A percentile compares a stretch with the other conserved stretches of the same genome.
Conservation (phyloP, 495 filamentous ascomycete genomes). For the Daldinia grandis region DNA sequence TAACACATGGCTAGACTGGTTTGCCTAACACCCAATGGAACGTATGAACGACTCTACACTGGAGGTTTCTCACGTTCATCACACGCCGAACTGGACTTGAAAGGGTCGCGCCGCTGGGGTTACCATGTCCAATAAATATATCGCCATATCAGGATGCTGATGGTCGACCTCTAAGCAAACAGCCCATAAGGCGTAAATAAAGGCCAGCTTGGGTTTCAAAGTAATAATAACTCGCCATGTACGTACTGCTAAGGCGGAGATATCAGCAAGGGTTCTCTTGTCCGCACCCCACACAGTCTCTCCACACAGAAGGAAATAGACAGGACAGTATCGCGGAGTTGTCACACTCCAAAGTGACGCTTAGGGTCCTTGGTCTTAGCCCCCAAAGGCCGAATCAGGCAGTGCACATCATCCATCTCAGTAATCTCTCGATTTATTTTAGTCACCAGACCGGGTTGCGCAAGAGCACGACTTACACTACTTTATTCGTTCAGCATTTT, state of each 20-base stretch:
- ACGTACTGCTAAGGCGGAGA: slow-evolving; percentile 2
- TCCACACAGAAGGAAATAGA: slow-evolving; percentile 14
- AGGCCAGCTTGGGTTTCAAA: slow-evolving; percentile 26
- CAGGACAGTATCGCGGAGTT: slow-evolving; percentile 14
- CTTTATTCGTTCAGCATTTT: slow-evolving; percentile 16
- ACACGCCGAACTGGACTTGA: slow-evolving; percentile 12
- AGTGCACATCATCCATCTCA: slow-evolving; percentile 12
- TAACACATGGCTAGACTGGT: slow-evolving; percentile 22
- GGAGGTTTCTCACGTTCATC: slow-evolving; percentile 10
- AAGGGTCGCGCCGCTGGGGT: slow-evolving; percentile 15
- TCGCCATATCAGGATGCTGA: slow-evolving; percentile 14
- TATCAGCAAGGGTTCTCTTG: slow-evolving; percentile 22
- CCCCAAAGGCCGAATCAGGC: slow-evolving; percentile 20
- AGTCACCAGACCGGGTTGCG: slow-evolving; percentile 23
- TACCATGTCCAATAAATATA: slow-evolving; percentile 31
- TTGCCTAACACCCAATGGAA: slow-evolving; percentile 26
- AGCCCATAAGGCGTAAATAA: slow-evolving; percentile 21
- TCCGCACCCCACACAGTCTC: slow-evolving; percentile 29
- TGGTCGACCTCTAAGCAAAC: slow-evolving; percentile 18
- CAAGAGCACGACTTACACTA: slow-evolving; percentile 32
- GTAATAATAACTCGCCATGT: slow-evolving; percentile 24
- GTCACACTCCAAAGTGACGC: slow-evolving; percentile 15
- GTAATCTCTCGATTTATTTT: slow-evolving; percentile 12
- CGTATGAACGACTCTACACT: slow-evolving; percentile 5
- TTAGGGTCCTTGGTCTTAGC: slow-evolving; percentile 24